Conservation (phyloP, 78 protist species). For the Dictyostelium firmibasis region DNA sequence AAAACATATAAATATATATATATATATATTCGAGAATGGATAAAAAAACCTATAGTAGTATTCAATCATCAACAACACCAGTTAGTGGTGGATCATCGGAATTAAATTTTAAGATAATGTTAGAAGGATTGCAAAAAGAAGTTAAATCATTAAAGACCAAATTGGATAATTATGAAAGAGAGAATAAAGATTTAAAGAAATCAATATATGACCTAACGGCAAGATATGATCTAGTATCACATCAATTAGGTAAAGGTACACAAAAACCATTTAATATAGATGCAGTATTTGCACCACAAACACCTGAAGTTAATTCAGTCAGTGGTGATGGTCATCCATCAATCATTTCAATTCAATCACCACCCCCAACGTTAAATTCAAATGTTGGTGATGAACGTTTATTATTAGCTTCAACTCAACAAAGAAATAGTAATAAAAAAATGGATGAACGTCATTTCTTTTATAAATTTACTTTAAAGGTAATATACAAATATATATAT, state of each 20-base stretch:
- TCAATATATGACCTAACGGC: slow-evolving; percentile 76
- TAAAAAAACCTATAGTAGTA: neutral
- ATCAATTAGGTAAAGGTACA: slow-evolving; percentile 58
- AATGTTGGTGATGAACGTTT: neutral
- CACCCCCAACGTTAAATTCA: neutral
- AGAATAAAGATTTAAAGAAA: slow-evolving; percentile 77
- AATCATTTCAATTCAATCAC: neutral
- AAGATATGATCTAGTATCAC: slow-evolving; percentile 47
- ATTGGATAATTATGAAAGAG: slow-evolving; percentile 67
- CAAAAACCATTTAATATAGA: slow-evolving; percentile 80
- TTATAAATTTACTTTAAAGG: slow-evolving; percentile 72
- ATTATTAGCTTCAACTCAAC: neutral
- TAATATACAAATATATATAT: slow-evolving; percentile 67
- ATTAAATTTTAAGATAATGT: slow-evolving; percentile 2
- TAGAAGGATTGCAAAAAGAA: slow-evolving; percentile 63
- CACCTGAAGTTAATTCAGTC: slow-evolving; percentile 40
- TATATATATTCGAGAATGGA: neutral
- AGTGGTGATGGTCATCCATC: neutral
- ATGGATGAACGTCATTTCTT: slow-evolving; percentile 81
- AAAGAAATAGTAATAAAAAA: slow-evolving; percentile 38
- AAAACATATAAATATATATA: no score
- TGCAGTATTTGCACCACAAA: slow-evolving; percentile 31
- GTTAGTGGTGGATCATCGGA: neutral
- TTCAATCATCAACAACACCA: neutral
- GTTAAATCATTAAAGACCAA: slow-evolving; percentile 51